Conservation (phyloP, 768 basidiomycete genomes). For the Tulasnella sp. region DNA sequence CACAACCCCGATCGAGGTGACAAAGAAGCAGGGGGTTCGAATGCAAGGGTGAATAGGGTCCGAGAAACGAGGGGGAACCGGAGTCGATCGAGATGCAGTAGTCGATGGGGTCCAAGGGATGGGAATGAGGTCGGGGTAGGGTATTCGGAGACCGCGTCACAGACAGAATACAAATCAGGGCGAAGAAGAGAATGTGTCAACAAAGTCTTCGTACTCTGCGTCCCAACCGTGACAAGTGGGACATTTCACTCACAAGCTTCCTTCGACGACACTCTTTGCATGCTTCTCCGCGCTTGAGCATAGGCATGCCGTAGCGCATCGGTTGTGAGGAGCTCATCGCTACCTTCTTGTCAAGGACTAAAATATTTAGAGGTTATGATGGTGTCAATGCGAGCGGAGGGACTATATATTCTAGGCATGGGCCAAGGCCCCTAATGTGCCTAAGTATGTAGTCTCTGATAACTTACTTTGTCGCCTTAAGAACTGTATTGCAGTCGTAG, state of each 20-base stretch:
- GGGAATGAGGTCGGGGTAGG: background rate
- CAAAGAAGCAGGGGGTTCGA: background rate
- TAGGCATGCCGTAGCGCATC: background rate
- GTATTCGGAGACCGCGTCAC: background rate
- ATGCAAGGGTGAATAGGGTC: background rate
- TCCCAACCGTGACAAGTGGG: background rate
- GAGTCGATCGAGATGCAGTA: too few species aligned
- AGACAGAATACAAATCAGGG: background rate
- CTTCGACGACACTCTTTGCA: constrained; percentile 4
- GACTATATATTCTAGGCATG: too few species aligned
- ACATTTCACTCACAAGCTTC: constrained; percentile 1
- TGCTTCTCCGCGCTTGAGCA: constrained; percentile 7
- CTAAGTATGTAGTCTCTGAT: too few species aligned
- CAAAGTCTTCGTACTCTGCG: background rate
- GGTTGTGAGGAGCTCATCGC: background rate
- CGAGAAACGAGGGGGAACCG: background rate
- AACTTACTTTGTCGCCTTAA: too few species aligned
- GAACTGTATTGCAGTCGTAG: too few species aligned
- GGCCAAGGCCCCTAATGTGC: too few species aligned
- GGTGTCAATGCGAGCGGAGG: background rate
- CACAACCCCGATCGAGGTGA: background rate
- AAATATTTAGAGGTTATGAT: background rate
- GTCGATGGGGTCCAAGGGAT: too few species aligned
- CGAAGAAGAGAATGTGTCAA: background rate
- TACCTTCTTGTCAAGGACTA: background rate